Conservation (phyloP, 2,329 filamentous ascomycete species). For the Fusarium lyarnte region DNA sequence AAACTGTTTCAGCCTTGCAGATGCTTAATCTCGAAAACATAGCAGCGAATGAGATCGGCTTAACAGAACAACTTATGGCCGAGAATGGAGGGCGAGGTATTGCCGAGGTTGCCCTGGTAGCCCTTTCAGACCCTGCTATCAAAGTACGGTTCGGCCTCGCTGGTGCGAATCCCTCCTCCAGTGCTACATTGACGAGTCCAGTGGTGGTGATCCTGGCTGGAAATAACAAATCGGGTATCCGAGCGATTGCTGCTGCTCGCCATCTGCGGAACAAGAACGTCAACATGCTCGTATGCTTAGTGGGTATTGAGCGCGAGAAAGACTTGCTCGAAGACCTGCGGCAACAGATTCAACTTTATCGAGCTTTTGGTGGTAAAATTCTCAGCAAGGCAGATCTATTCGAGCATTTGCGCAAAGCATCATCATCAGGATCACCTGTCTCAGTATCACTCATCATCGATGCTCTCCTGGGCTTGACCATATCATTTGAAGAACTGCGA, state of each 20-base stretch:
- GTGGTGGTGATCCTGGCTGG: conserved; percentile 83
- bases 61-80: conserved; percentile 89
- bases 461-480: conserved; percentile 84
- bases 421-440: conserved; percentile 52
- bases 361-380: conserved; percentile 82
- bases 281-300: conserved; percentile 82
- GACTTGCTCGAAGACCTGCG: conserved; percentile 83
- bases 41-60: conserved; percentile 84
- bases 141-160: conserved; percentile 61
- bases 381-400: conserved; percentile 69
- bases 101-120: conserved; percentile 80
- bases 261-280: conserved; percentile 87
- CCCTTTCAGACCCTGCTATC: conserved; percentile 71
- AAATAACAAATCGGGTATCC: conserved; percentile 90
- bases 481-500: conserved; percentile 88
- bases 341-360: conserved; percentile 84
- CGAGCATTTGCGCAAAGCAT: conserved; percentile 63
- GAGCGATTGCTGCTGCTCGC: conserved; percentile 85
- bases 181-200: conserved; percentile 45
- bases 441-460: conserved; percentile 86
- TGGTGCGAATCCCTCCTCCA: conserved; percentile 49
- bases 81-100: conserved; percentile 92
- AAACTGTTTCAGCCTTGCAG: conserved; percentile 77
- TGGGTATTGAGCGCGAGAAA: conserved; percentile 84
- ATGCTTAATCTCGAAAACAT: conserved; percentile 95